Percentiles rank a stretch among this genome's conserved stretches.
These are phyloP conservation scores for Didymella pomorum DNA, from an alignment of 2,329 filamentous ascomycete genomes.

Conservation along the genomic window DNA sequence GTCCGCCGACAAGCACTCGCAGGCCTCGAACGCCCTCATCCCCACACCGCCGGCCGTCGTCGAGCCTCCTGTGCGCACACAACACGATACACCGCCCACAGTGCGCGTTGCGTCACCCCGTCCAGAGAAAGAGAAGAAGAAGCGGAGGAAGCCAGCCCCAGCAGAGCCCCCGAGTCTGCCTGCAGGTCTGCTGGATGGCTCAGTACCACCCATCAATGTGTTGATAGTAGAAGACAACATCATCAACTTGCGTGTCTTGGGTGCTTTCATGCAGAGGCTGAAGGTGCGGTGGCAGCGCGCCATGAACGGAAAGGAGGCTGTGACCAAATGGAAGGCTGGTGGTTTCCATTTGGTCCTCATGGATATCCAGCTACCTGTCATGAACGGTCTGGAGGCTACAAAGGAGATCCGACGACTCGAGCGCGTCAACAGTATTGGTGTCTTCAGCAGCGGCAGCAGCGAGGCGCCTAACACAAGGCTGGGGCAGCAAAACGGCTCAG, in stretches of 20 bases:
- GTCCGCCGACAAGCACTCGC: constrained; percentile 54
- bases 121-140: constrained; percentile 60
- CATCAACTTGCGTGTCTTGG: constrained; percentile 92
- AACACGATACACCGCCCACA: constrained; percentile 56
- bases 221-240: constrained; percentile 98
- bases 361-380: constrained; percentile 97
- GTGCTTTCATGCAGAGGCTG: constrained; percentile 93
- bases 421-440: constrained; percentile 88
- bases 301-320: constrained; percentile 91
- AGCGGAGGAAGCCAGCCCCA: constrained; percentile 54
- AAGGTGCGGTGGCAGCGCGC: constrained; percentile 98
- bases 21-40: constrained; percentile 59
- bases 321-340: constrained; percentile 89
- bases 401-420: constrained; percentile 92
- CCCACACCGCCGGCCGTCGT: constrained; percentile 61
- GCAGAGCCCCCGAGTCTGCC: constrained; percentile 55
- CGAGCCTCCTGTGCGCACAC: constrained; percentile 52
- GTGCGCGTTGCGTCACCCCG: constrained; percentile 60
- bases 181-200: constrained; percentile 73
- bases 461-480: constrained; percentile 43
- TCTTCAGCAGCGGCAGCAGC: constrained; percentile 71
- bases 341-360: constrained; percentile 97
- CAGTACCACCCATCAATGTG: constrained; percentile 94
- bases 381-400: constrained; percentile 94
- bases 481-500: constrained; percentile 50